Conservation (phyloP, 306 rosid species). For the Cyamopsis tetragonoloba region DNA sequence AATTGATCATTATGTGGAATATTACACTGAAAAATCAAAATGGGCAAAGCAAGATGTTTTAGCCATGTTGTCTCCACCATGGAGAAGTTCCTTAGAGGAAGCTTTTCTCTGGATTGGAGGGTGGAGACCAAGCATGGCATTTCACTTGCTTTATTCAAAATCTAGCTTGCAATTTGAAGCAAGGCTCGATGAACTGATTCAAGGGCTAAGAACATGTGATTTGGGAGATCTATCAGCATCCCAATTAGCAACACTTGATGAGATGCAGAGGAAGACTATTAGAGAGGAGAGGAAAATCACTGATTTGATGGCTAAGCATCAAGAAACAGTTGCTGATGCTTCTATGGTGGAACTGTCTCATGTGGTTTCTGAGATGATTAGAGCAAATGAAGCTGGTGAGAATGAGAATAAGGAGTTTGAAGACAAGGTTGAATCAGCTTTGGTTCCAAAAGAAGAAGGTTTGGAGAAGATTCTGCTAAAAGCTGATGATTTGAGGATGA, state of each 20-base stretch:
- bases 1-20: constrained; percentile 41
- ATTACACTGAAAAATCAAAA: constrained; percentile 38
- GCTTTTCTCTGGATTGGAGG: constrained; percentile 78
- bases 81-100: constrained; percentile 52
- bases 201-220: constrained; percentile 32
- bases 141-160: constrained; percentile 59
- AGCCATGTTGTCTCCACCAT: constrained; percentile 39
- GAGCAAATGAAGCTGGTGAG: not conserved
- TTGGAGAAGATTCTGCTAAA: constrained; percentile 39
- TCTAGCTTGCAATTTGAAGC: constrained; percentile 53
- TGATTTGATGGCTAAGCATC: constrained; percentile 52
- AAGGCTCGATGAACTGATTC: constrained; percentile 16
- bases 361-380: constrained; percentile 28
- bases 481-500: constrained; percentile 51
- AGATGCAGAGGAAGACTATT: constrained; percentile 41
- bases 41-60: constrained; percentile 37
- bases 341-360: constrained; percentile 50
- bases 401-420: constrained; percentile 7
- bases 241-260: constrained; percentile 42
- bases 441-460: constrained; percentile 34
- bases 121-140: constrained; percentile 67
- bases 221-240: constrained; percentile 41
- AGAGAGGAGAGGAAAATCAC: constrained; percentile 45
- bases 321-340: constrained; percentile 46
- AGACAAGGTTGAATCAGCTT: constrained; percentile 27